Evolutionary conservation across 345 rosid genomes (phyloP).

Genomic region (Syzygium aqueum): DNA sequence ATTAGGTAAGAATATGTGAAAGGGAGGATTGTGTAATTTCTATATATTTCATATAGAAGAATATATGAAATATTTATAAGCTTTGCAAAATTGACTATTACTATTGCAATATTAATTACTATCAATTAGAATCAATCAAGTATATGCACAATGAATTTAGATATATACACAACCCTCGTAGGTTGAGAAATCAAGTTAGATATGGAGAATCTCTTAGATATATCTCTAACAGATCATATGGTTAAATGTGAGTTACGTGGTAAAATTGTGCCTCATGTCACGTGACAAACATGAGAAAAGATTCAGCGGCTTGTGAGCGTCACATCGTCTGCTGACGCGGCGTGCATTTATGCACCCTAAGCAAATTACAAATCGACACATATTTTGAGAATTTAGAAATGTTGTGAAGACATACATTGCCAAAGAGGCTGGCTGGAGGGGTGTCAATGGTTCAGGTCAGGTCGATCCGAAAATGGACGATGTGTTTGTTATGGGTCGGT

Average conservation of each 20-base stretch:
- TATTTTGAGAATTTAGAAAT: background rate
- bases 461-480: background rate
- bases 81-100: too few relatives aligned
- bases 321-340: too few relatives aligned
- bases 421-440: background rate
- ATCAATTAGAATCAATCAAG: too few relatives aligned
- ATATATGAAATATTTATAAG: too few relatives aligned
- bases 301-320: too few relatives aligned
- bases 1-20: too few relatives aligned
- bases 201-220: background rate
- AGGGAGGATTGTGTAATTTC: background rate
- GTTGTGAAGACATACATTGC: background rate
- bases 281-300: too few relatives aligned
- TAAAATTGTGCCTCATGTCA: too few relatives aligned
- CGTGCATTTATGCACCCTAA: too few relatives aligned
- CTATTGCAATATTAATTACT: too few relatives aligned
- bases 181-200: background rate
- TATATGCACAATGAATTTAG: background rate
- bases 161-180: background rate
- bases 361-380: background rate
- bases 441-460: background rate
- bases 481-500: background rate
- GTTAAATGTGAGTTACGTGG: too few relatives aligned
- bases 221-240: background rate
- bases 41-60: too few relatives aligned